Percentiles rank a stretch among this genome's conserved stretches.
These are phyloP conservation scores for Quambalaria eucalypti DNA, from an alignment of 1,284 basidiomycete genomes.

Conservation along the genomic window DNA sequence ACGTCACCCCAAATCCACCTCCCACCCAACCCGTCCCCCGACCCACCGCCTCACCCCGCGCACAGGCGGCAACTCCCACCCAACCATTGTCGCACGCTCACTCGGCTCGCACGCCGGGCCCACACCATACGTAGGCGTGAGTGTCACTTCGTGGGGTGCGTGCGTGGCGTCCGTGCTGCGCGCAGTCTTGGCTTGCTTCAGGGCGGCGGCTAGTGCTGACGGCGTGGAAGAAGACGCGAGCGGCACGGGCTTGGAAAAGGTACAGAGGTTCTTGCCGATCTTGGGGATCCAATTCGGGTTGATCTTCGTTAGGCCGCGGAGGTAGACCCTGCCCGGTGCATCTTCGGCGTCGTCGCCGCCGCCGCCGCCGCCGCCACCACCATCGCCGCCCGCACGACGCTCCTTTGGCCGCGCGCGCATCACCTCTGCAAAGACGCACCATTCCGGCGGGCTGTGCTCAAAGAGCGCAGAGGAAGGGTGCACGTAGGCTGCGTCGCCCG, in stretches of 20 bases:
- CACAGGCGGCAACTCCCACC: conserved; percentile 39
- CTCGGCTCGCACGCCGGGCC: conserved; percentile 24
- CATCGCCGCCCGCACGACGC: conserved; percentile 7
- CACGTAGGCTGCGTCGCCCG: conserved; percentile 75
- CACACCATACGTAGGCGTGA: conserved; percentile 39
- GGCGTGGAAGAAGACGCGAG: too few species aligned
- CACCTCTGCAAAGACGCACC: conserved; percentile 69
- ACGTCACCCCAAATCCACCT: conserved; percentile 2
- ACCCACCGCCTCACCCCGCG: conserved; percentile 18
- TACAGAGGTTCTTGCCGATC: conserved; percentile 71
- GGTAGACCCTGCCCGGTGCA: conserved; percentile 20
- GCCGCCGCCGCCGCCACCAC: background rate
- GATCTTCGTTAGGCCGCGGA: conserved; percentile 50
- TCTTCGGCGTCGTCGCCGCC: conserved; percentile 4
- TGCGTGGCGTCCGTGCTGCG: too few species aligned
- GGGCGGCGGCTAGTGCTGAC: conserved; percentile 3
- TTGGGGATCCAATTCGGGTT: conserved; percentile 81
- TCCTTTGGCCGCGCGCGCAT: conserved; percentile 43
- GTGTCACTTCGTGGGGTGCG: conserved; percentile 17
- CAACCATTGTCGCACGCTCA: conserved; percentile 26
- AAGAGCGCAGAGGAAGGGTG: conserved; percentile 79
- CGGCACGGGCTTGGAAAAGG: conserved; percentile 66
- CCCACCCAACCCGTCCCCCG: background rate
- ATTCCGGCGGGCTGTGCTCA: conserved; percentile 68
- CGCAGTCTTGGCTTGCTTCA: background rate